Conservation (phyloP, 768 basidiomycete species). For the Agaricus blazei region DNA sequence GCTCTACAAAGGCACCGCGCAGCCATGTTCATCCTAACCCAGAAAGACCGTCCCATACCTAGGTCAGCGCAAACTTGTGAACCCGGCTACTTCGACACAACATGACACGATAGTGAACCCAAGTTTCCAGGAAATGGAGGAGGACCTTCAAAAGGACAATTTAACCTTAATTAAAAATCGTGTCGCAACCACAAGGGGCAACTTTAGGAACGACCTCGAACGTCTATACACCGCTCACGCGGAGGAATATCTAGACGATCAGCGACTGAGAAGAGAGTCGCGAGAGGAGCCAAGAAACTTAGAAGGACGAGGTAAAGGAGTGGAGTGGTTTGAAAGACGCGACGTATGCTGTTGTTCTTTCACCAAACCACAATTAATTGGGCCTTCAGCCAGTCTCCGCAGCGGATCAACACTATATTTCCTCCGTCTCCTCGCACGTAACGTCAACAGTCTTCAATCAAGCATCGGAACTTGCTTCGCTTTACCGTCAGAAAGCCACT, state of each 20-base stretch:
- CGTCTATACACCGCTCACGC: constrained; percentile 1
- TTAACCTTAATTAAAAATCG: constrained; percentile 1
- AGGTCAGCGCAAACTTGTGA: constrained; percentile 3
- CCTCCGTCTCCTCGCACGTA: not conserved
- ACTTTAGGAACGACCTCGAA: constrained; percentile 2
- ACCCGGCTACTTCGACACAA: too few relatives aligned
- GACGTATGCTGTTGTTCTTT: not conserved
- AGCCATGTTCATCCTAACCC: constrained; percentile 17
- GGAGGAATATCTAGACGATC: constrained; percentile 8
- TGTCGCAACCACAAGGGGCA: not conserved
- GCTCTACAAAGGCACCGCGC: constrained; percentile 12
- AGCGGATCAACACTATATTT: constrained; percentile 1
- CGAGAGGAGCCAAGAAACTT: not conserved
- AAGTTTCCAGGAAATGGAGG: constrained; percentile 8
- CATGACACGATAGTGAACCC: not conserved
- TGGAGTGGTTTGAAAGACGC: constrained; percentile 8
- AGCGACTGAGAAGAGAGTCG: constrained; percentile 1
- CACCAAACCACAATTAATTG: not conserved
- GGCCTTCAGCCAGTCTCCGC: not conserved
- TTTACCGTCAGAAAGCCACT: not conserved
- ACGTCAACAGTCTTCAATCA: not conserved
- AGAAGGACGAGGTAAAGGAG: not conserved
- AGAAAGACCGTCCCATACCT: constrained; percentile 16
- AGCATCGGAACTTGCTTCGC: not conserved
- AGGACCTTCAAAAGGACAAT: constrained; percentile 4